Percentiles rank a stretch among this genome's conserved stretches.
phyloP scores from a whole-genome alignment of 768 basidiomycete species.

The Amanita phalloides region DNA sequence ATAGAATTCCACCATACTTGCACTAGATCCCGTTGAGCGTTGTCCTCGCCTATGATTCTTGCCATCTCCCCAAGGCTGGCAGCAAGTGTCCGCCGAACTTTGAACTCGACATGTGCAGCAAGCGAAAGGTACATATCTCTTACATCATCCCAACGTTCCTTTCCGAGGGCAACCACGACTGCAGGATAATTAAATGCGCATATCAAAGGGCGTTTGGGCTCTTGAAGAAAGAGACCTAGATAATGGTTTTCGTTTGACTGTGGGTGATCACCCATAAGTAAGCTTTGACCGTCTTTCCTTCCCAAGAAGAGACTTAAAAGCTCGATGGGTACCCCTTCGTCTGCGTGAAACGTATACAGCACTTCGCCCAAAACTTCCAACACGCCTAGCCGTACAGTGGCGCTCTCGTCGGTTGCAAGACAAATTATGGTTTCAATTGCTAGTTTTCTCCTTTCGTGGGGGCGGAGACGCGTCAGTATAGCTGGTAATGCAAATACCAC shows the following conservation, averaged over 20 bases:
- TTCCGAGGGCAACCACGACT: conserved; percentile 74
- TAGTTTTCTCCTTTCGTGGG: conserved; percentile 44
- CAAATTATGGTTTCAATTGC: conserved; percentile 56
- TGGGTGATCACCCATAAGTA: conserved; percentile 2
- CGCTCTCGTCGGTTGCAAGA: conserved; percentile 52
- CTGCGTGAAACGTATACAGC: conserved; percentile 66
- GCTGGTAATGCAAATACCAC: conserved; percentile 79
- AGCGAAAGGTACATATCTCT: conserved; percentile 59
- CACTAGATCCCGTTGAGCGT: conserved; percentile 59
- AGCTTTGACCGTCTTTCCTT: conserved; percentile 26
- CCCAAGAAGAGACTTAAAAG: conserved; percentile 74
- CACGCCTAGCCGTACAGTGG: conserved; percentile 66
- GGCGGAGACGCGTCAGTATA: conserved; percentile 56
- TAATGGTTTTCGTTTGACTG: conserved; percentile 2
- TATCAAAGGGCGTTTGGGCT: conserved; percentile 64
- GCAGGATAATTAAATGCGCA: conserved; percentile 92
- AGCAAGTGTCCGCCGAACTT: conserved; percentile 72
- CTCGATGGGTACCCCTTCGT: conserved; percentile 60
- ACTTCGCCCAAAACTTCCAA: conserved; percentile 88
- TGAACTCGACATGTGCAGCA: conserved; percentile 43
- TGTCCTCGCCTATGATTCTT: conserved; percentile 65
- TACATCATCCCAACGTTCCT: conserved; percentile 62
- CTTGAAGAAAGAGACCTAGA: conserved; percentile 41
- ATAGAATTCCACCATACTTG: conserved; percentile 59
- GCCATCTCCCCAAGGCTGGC: conserved; percentile 87